Evolutionary conservation across 2,329 filamentous ascomycete genomes (phyloP).

Genomic region (Lecanosticta acicola): DNA sequence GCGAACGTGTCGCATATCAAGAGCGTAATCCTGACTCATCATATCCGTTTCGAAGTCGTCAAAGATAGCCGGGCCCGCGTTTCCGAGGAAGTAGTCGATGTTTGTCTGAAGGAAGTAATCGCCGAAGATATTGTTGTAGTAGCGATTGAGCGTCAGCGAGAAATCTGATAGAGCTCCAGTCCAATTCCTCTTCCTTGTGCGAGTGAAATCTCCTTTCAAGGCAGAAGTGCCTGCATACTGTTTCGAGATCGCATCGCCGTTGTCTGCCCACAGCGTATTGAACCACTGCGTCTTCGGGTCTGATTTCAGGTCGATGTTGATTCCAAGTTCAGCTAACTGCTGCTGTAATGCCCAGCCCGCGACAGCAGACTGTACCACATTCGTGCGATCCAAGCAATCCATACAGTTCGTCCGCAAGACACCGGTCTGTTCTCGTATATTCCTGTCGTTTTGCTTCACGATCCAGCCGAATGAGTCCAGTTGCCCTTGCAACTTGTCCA

Average conservation of each 20-base stretch:
- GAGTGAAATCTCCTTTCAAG: constrained; percentile 93
- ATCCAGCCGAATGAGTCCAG: constrained; percentile 69
- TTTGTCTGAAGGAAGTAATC: constrained; percentile 97
- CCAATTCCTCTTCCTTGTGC: constrained; percentile 84
- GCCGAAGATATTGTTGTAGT: constrained; percentile 85
- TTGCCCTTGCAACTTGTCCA: constrained; percentile 63
- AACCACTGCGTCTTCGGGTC: constrained; percentile 88
- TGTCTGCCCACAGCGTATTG: constrained; percentile 91
- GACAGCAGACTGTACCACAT: constrained; percentile 90
- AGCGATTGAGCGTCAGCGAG: constrained; percentile 75
- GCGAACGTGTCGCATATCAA: constrained; percentile 77
- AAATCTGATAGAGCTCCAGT: constrained; percentile 87
- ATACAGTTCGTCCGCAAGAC: constrained; percentile 95
- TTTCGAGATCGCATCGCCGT: constrained; percentile 90
- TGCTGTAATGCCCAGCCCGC: constrained; percentile 74
- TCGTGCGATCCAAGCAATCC: constrained; percentile 95
- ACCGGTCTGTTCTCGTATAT: constrained; percentile 56
- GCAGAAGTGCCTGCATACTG: constrained; percentile 95
- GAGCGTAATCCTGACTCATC: constrained; percentile 85
- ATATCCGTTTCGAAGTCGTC: constrained; percentile 92
- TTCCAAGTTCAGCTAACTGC: constrained; percentile 70
- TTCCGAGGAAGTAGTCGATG: constrained; percentile 90
- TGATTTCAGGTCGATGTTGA: constrained; percentile 66
- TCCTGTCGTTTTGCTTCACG: constrained; percentile 45
- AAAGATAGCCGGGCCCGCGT: constrained; percentile 77